Evolutionary conservation across 208 protist genomes (phyloP), one percentile per base, ranked within the genome.

Genomic region (Wallacemonas sp.): DNA sequence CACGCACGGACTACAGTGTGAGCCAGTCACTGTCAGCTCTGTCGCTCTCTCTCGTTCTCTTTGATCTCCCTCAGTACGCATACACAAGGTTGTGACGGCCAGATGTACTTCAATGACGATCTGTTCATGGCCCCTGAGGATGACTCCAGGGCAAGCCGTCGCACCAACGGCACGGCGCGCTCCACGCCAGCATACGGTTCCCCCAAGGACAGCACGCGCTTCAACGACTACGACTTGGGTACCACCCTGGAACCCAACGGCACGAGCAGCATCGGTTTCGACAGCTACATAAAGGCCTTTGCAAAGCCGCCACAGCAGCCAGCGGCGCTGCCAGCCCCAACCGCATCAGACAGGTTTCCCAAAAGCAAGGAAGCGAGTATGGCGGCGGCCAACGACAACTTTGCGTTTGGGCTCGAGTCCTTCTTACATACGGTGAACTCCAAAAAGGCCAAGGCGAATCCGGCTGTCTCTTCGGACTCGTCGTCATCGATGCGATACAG

Each of bases 171-270:
- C 5, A 26, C 11, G 14, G 24, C 47, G 19, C 47, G 26, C 24
- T 6, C 9, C 24, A 55, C 47, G 6, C 47, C 24, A 5, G 2
- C 4, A 0, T 55, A 1, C 47, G 19, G 11, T 6, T 55, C 47
- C 19, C 47, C 47, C 24, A 55, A 55, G 47, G 47, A 55, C 26
- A 55, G 47, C 47, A 55, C 47, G 30, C 47, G 47, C 6, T 32
- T 33, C 24, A 55, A 55, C 17, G 47, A 55, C 26, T 55, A 55
- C 2, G 47, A 55, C 19, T 19, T 26, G 47, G 26, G 19, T 47
- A n/a, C 6, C 21, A 23, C 21, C 17, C 16, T 47, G 11, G 41
- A 14, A 4, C 5, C 41, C 11, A 6, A 24, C 24, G 47, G n/a
- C n/a, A n/a, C n/a, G n/a, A n/a, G n/a, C 23, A 55, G 47, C 1